A percentile compares a stretch with the other conserved stretches of the same genome.
phyloP scores from a whole-genome alignment of 768 basidiomycete genomes.

The Lactarius sanguifluus region DNA sequence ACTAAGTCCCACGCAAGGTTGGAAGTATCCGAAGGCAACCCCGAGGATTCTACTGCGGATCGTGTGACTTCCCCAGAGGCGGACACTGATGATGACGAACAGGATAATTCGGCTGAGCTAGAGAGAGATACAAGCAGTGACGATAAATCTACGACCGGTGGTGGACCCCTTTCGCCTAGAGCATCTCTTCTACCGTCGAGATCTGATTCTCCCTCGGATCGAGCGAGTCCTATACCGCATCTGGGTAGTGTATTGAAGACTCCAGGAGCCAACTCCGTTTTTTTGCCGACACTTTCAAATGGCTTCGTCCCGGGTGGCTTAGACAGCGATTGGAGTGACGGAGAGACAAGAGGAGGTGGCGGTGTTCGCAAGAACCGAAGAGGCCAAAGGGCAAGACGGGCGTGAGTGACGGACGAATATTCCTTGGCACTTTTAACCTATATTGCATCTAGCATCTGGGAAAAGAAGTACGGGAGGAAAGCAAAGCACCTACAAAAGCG shows the following conservation, averaged over 20 bases:
- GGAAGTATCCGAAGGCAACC: constrained; percentile 1
- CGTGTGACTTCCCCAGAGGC: not conserved
- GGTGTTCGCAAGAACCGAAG: constrained; percentile 69
- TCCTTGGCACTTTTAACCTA: not conserved
- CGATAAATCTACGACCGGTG: constrained; percentile 10
- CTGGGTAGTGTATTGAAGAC: constrained; percentile 14
- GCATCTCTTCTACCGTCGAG: not conserved
- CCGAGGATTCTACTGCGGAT: not conserved
- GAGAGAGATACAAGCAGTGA: constrained; percentile 24
- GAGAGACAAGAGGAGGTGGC: constrained; percentile 54
- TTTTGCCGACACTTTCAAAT: constrained; percentile 85
- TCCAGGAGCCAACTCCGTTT: constrained; percentile 50
- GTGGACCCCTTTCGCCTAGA: not conserved
- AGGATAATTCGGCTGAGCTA: constrained; percentile 56
- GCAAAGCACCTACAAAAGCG: constrained; percentile 88
- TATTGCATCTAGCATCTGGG: constrained; percentile 75
- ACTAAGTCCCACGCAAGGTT: not conserved
- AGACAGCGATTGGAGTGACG: constrained; percentile 72
- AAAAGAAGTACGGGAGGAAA: constrained; percentile 89
- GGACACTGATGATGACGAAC: constrained; percentile 36
- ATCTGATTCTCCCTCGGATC: not conserved
- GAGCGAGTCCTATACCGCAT: constrained; percentile 3
- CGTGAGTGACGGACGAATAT: constrained; percentile 56
- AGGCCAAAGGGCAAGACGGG: constrained; percentile 90
- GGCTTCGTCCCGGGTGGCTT: constrained; percentile 83